Evolutionary conservation across 768 basidiomycete species (phyloP).

Genomic region (Kondoa malvinella): DNA sequence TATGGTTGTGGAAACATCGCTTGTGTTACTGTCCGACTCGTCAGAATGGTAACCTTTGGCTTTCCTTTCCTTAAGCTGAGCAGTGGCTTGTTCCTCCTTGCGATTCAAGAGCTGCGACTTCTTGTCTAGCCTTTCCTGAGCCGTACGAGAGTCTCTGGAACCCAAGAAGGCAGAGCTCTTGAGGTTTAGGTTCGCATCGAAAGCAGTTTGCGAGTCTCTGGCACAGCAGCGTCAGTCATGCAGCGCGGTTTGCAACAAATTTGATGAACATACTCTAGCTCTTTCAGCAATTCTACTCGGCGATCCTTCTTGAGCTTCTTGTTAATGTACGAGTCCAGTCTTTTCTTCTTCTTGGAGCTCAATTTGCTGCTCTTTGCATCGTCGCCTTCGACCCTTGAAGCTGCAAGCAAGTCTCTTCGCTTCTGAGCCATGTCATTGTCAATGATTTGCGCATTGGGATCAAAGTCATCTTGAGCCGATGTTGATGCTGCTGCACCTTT

Average conservation of each 20-base stretch:
- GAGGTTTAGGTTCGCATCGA: conserved; percentile 44
- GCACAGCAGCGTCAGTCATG: conserved; percentile 4
- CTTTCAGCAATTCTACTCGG: conserved; percentile 55
- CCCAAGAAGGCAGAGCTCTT: conserved; percentile 72
- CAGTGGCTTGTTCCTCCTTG: conserved; percentile 17
- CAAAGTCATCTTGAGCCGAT: background rate
- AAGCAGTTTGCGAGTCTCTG: conserved; percentile 60
- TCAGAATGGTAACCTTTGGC: conserved; percentile 22
- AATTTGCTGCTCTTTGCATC: conserved; percentile 36
- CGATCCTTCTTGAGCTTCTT: conserved; percentile 88
- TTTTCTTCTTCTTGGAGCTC: conserved; percentile 68
- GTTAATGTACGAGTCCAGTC: conserved; percentile 83
- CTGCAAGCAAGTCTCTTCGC: background rate
- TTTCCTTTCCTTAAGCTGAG: conserved; percentile 22
- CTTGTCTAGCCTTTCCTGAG: conserved; percentile 22
- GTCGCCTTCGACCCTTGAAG: background rate
- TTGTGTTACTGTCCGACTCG: conserved; percentile 16
- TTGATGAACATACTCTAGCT: conserved; percentile 47
- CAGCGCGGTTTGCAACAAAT: background rate
- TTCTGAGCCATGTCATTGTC: background rate
- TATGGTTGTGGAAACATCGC: too few relatives aligned
- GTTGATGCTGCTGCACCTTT: background rate
- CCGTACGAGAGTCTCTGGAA: conserved; percentile 47
- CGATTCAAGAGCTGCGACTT: conserved; percentile 15
- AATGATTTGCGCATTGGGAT: background rate